phyloP scores from a whole-genome alignment of 495 filamentous ascomycete species.

The Evansstolkia leycettana region DNA sequence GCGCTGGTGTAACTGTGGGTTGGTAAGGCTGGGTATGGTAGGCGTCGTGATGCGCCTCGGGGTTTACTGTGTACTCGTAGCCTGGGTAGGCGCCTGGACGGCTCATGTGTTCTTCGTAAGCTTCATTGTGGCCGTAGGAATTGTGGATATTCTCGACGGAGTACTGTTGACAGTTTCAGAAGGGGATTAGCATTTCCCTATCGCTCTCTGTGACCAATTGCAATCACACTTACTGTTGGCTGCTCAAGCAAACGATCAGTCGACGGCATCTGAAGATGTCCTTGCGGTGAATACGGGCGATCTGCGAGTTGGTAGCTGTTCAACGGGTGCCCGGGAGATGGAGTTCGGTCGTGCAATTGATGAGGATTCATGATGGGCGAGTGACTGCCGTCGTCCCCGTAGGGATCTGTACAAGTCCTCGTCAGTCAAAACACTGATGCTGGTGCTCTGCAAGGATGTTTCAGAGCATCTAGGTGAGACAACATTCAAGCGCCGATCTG shows the following conservation, averaged over 20 bases:
- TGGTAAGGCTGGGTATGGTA: slow-evolving; percentile 79
- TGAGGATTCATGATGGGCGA: slow-evolving; percentile 36
- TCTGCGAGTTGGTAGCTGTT: slow-evolving; percentile 64
- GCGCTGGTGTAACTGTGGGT: slow-evolving; percentile 39
- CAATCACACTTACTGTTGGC: slow-evolving; percentile 47
- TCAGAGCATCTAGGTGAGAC: no score
- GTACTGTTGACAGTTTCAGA: slow-evolving; percentile 33
- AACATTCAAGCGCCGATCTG: no score
- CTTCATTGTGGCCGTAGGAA: slow-evolving; percentile 57
- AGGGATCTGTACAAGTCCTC: slow-evolving; percentile 22
- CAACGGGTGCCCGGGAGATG: slow-evolving; percentile 44
- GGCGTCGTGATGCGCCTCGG: slow-evolving; percentile 72
- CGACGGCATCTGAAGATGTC: slow-evolving; percentile 58
- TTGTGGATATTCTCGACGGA: slow-evolving; percentile 67
- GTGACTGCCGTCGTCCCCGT: slow-evolving; percentile 51
- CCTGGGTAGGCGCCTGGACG: slow-evolving; percentile 31
- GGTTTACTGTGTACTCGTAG: slow-evolving; percentile 62
- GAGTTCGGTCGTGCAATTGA: slow-evolving; percentile 42
- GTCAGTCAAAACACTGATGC: no score
- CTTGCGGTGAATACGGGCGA: slow-evolving; percentile 39
- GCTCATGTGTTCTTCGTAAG: slow-evolving; percentile 42
- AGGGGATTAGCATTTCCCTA: not conserved
- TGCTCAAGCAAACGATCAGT: slow-evolving; percentile 58
- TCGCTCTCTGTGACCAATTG: not conserved
- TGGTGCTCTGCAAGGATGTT: no score